Conservation (phyloP, 805 yeast genomes). For the Grigorovia humatica region DNA sequence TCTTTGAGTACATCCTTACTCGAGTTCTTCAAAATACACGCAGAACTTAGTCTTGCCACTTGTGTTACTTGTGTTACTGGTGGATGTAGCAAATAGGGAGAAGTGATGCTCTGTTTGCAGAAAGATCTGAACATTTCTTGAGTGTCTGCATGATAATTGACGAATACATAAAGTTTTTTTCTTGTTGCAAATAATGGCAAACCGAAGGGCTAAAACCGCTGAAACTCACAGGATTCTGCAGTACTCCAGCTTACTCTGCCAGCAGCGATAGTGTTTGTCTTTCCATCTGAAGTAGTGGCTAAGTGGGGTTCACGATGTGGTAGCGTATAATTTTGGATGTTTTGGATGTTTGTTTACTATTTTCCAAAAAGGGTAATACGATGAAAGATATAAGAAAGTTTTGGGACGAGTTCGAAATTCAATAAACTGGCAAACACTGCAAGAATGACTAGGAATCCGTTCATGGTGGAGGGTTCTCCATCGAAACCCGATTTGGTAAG, state of each 20-base stretch:
- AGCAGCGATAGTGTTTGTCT: too few relatives aligned
- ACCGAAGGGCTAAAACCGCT: neutral
- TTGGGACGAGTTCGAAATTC: neutral
- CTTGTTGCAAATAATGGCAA: neutral
- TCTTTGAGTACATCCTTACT: constrained; percentile 1
- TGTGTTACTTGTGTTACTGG: neutral
- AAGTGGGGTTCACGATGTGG: neutral
- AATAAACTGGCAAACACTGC: neutral
- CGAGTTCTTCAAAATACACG: neutral
- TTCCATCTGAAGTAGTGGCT: too few relatives aligned
- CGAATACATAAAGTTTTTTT: neutral
- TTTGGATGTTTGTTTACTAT: neutral
- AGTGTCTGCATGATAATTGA: neutral
- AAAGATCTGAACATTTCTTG: neutral
- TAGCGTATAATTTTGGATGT: neutral
- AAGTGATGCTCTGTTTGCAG: neutral
- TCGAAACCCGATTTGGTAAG: constrained; percentile 20
- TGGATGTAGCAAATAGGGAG: neutral
- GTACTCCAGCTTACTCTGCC: too few relatives aligned
- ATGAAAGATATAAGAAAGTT: neutral
- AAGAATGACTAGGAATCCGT: constrained; percentile 26
- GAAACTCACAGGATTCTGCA: too few relatives aligned
- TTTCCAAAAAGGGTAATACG: neutral
- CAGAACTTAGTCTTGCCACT: neutral
- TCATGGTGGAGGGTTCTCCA: constrained; percentile 25